Evolutionary conservation across 2,329 filamentous ascomycete genomes (phyloP), one percentile per base, ranked within the genome.

Genomic region (Fusarium tricinctum): DNA sequence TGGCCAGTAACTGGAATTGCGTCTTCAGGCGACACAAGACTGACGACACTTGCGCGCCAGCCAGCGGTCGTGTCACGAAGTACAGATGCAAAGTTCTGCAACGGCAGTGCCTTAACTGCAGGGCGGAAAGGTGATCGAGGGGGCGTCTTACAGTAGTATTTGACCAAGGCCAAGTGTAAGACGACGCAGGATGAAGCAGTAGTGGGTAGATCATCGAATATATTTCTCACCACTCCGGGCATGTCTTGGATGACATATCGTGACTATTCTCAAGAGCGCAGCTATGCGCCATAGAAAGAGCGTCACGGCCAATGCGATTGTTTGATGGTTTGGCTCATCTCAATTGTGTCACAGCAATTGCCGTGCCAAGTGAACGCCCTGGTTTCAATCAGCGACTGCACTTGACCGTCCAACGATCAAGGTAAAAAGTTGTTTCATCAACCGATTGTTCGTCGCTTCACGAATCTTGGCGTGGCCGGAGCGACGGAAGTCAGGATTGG

Each of bases 381-480:
- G 30, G 47, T 51, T 47, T 53, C 46, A 61, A 51, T 50, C 61
- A 22, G 49, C 32, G 45, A 62, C 50, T 54, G 53, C 33, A 39
- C 47, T 32, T 58, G 52, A 53, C 56, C 32, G 55, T 60, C 52
- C 39, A 50, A 62, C 22, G 52, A 49, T 33, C 59, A 48, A 73
- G 50, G 30, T 39, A 66, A 40, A 66, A 40, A 55, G 10, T n/a
- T 69, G 64, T 66, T 69, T 69, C 64, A 63, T 65, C 52, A 65
- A 59, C 51, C 51, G 61, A 64, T 58, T 40, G 39, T 44, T 58
- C 40, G 59, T 71, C 67, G 69, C 62, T 71, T 68, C 23, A 19
- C 22, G 32, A 38, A 19, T 56, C 71, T 73, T 74, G 72, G 70
- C 72, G 58, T 63, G 14, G 33, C 28, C 66, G 58, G 68, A 65